Conservation (phyloP, 208 protist genomes). For the Wallacemonas sp. region DNA sequence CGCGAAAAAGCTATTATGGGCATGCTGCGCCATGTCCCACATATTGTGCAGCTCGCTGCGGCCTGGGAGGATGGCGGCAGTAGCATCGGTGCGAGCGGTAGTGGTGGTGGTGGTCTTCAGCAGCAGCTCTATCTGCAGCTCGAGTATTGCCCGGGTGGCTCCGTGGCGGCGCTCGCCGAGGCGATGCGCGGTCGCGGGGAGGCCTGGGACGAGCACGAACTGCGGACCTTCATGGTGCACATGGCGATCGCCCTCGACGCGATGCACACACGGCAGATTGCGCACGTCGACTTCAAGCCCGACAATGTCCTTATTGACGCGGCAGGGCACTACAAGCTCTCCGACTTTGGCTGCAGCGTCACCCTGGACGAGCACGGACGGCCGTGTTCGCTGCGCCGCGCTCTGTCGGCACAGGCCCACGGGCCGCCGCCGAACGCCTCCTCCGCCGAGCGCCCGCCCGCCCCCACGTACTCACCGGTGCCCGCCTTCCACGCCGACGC, state of each 20-base stretch:
- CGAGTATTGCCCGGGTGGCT: conserved; percentile 86
- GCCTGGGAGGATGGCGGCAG: conserved; percentile 77
- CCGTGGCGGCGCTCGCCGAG: conserved; percentile 57
- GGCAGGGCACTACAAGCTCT: conserved; percentile 78
- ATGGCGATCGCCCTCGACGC: conserved; percentile 88
- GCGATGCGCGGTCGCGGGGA: conserved; percentile 41
- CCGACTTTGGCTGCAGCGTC: conserved; percentile 93
- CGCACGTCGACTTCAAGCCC: conserved; percentile 94
- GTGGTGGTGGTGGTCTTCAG: background rate
- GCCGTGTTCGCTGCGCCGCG: conserved; percentile 26
- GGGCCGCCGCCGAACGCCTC: no score
- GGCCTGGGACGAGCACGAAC: conserved; percentile 71
- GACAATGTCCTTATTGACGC: conserved; percentile 93
- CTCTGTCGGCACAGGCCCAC: conserved; percentile 7
- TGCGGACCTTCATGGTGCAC: conserved; percentile 82
- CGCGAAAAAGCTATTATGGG: conserved; percentile 69
- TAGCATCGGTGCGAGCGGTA: background rate
- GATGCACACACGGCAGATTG: conserved; percentile 79
- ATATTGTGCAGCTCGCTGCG: conserved; percentile 74
- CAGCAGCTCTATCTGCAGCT: conserved; percentile 83
- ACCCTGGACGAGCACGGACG: conserved; percentile 62
- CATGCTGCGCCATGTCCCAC: conserved; percentile 59
- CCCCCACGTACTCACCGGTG: background rate
- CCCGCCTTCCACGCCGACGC: background rate
- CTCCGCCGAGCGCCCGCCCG: background rate